phyloP scores from a whole-genome alignment of 768 basidiomycete species.

The Pholiota microspora region DNA sequence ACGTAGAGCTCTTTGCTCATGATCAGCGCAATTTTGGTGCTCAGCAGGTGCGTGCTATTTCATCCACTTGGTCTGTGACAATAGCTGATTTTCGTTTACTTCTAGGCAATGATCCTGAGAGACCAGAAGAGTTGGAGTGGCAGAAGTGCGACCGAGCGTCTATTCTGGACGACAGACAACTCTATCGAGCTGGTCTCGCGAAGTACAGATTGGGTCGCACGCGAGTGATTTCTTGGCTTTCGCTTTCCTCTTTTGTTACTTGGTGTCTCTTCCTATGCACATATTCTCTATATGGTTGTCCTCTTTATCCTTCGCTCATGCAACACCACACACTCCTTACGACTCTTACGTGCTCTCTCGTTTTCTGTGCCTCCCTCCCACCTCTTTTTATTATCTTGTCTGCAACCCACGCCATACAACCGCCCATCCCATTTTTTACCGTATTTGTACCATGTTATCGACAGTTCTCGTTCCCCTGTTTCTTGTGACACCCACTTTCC shows the following conservation, averaged over 20 bases:
- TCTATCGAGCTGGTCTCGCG: conserved; percentile 84
- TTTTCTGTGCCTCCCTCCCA: conserved; percentile 4
- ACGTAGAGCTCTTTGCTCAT: conserved; percentile 88
- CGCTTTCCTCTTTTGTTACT: conserved; percentile 5
- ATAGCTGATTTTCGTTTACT: conserved; percentile 8
- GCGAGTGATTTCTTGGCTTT: conserved; percentile 45
- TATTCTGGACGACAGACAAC: conserved; percentile 93
- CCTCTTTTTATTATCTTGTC: conserved; percentile 10
- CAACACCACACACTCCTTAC: conserved; percentile 2
- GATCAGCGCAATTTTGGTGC: conserved; percentile 96
- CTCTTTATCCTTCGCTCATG: conserved; percentile 3
- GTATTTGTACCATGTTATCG: conserved; percentile 14
- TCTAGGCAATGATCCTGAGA: conserved; percentile 90
- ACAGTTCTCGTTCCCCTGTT: conserved; percentile 9
- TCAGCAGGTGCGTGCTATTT: conserved; percentile 70
- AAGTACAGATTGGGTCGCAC: conserved; percentile 83
- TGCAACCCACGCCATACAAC: conserved; percentile 2
- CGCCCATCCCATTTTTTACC: conserved; percentile 10
- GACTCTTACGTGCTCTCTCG: conserved; percentile 15
- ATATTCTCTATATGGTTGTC: background rate
- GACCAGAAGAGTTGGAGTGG: conserved; percentile 97
- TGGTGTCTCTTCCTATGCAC: conserved; percentile 9
- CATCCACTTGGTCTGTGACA: background rate
- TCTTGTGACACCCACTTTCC: conserved; percentile 12
- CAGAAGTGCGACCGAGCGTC: conserved; percentile 83